Conservation (phyloP, 306 rosid genomes). For the Lagenaria siceraria region DNA sequence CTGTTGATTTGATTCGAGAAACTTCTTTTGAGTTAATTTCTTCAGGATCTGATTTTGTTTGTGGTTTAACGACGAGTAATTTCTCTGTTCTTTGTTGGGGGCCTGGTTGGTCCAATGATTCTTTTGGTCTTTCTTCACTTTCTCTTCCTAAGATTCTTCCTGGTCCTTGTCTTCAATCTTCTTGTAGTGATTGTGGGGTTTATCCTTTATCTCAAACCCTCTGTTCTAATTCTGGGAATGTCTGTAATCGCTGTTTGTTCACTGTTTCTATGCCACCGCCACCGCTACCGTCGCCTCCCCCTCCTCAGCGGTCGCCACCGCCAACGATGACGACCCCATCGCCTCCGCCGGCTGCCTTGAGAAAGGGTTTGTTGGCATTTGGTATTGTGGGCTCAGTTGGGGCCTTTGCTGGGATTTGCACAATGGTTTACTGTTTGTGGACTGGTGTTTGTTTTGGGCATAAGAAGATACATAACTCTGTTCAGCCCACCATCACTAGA, state of each 20-base stretch:
- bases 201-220: constrained; percentile 39
- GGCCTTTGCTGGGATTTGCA: constrained; percentile 58
- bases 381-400: constrained; percentile 79
- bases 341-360: constrained; percentile 37
- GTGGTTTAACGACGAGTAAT: constrained; percentile 44
- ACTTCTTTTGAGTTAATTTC: constrained; percentile 46
- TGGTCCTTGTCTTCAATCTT: constrained; percentile 61
- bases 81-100: constrained; percentile 78
- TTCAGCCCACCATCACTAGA: constrained; percentile 79
- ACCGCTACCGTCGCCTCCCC: not conserved
- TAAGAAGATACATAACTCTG: constrained; percentile 80
- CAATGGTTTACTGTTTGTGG: constrained; percentile 56
- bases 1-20: constrained; percentile 8
- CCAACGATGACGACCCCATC: constrained; percentile 1
- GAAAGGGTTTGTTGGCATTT: constrained; percentile 55
- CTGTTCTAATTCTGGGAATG: constrained; percentile 36
- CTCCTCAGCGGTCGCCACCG: not conserved
- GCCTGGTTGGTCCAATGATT: constrained; percentile 43
- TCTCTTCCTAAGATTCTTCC: constrained; percentile 53
- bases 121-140: constrained; percentile 16
- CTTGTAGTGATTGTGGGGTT: constrained; percentile 39
- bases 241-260: constrained; percentile 37
- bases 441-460: constrained; percentile 74
- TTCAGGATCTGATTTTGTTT: constrained; percentile 62
- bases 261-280: not conserved